A percentile compares a stretch with the other conserved stretches of the same genome.
Conservation (phyloP, 2,329 filamentous ascomycete species). For the Epichloe festucae region DNA sequence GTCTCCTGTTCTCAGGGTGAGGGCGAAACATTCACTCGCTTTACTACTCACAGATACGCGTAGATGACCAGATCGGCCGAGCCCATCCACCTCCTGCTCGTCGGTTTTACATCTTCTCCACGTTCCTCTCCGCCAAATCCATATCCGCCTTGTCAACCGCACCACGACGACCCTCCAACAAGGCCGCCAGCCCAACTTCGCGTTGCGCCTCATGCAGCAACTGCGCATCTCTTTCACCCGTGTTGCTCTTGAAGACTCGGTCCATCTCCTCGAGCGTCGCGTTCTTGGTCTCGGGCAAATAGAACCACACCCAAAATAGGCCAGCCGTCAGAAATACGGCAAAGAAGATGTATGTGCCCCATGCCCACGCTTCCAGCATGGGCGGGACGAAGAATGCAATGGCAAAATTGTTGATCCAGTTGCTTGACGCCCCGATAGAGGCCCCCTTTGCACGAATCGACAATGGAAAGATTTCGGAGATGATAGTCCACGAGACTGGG, state of each 20-base stretch:
- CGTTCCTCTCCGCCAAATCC: background rate
- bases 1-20: conserved; percentile 9
- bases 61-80: background rate
- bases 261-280: conserved; percentile 42
- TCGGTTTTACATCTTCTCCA: background rate
- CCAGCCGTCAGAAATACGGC: conserved; percentile 34
- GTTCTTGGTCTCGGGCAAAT: conserved; percentile 41
- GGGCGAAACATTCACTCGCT: conserved; percentile 3
- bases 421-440: conserved; percentile 20
- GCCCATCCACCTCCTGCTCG: background rate
- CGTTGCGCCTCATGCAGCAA: conserved; percentile 13
- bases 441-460: conserved; percentile 16
- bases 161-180: background rate
- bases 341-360: conserved; percentile 43
- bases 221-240: conserved; percentile 14
- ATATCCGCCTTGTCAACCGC: background rate
- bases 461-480: conserved; percentile 33
- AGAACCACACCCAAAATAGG: conserved; percentile 35
- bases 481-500: conserved; percentile 34
- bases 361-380: conserved; percentile 25
- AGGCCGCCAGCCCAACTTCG: conserved; percentile 12
- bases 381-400: conserved; percentile 32
- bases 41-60: background rate
- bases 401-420: conserved; percentile 30
- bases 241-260: conserved; percentile 32